Evolutionary conservation across 2,329 filamentous ascomycete species (phyloP).

Genomic region (Kalaharituber pfeilii): DNA sequence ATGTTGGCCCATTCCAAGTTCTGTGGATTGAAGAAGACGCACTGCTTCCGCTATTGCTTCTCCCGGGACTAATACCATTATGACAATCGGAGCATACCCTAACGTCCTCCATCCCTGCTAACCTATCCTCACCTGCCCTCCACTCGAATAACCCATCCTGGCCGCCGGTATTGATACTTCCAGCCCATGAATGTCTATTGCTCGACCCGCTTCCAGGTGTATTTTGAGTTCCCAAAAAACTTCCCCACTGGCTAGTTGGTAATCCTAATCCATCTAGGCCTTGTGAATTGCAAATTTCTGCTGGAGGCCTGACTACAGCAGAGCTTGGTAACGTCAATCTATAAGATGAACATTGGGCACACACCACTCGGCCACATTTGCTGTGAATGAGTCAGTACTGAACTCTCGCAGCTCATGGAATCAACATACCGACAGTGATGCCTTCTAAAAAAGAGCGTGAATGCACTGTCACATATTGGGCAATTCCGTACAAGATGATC

Average conservation of each 20-base stretch:
- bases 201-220: not conserved
- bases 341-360: constrained; percentile 22
- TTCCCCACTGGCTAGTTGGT: not conserved
- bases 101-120: not conserved
- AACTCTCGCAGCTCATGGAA: not conserved
- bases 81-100: not conserved
- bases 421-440: constrained; percentile 22
- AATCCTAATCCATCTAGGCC: constrained; percentile 5
- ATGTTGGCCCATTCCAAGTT: not conserved
- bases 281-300: constrained; percentile 5
- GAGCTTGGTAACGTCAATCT: constrained; percentile 22
- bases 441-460: constrained; percentile 23
- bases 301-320: constrained; percentile 21
- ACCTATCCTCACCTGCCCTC: not conserved
- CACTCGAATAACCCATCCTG: constrained; percentile 2
- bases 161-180: constrained; percentile 1
- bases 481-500: constrained; percentile 19
- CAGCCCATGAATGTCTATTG: constrained; percentile 2
- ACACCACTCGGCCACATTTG: constrained; percentile 24
- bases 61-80: not conserved
- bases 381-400: not conserved
- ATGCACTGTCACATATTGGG: constrained; percentile 19
- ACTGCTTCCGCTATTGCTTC: not conserved
- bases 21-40: not conserved
- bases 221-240: not conserved